Evolutionary conservation across 2,329 filamentous ascomycete genomes (phyloP).

Genomic region (Chaetomium sp.): DNA sequence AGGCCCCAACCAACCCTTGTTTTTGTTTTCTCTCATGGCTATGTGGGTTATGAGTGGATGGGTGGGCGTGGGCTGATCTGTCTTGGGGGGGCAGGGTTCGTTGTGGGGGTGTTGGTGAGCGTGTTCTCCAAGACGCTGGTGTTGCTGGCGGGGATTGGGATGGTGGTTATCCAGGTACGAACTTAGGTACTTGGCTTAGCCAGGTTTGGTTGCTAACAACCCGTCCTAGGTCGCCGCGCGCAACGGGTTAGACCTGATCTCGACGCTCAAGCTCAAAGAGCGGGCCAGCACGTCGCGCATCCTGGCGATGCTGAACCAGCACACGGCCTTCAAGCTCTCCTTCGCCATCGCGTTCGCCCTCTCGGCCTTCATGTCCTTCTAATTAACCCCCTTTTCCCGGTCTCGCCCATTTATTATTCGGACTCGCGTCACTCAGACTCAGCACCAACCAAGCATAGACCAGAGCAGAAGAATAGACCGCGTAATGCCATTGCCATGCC

Average conservation of each 20-base stretch:
- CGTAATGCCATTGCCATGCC: not conserved
- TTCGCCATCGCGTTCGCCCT: constrained; percentile 75
- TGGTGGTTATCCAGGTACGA: constrained; percentile 64
- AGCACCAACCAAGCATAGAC: constrained; percentile 1
- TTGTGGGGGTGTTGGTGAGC: constrained; percentile 65
- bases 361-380: constrained; percentile 62
- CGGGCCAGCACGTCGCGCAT: constrained; percentile 45
- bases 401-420: no score
- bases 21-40: not conserved
- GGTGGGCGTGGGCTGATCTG: not conserved
- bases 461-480: not conserved
- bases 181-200: not conserved
- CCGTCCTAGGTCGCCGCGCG: constrained; percentile 46
- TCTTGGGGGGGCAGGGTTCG: constrained; percentile 51
- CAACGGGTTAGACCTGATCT: constrained; percentile 47
- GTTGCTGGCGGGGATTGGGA: constrained; percentile 64
- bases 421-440: not conserved
- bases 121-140: constrained; percentile 72
- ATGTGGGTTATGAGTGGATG: not conserved
- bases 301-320: constrained; percentile 55
- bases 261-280: constrained; percentile 44
- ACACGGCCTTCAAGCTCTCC: constrained; percentile 66
- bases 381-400: not conserved
- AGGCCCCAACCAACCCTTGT: not conserved
- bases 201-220: not conserved